A percentile compares a stretch with the other conserved stretches of the same genome.
Evolutionary conservation across 1,139 yeast species (phyloP).

Genomic region (Pichiaceae sp.): DNA sequence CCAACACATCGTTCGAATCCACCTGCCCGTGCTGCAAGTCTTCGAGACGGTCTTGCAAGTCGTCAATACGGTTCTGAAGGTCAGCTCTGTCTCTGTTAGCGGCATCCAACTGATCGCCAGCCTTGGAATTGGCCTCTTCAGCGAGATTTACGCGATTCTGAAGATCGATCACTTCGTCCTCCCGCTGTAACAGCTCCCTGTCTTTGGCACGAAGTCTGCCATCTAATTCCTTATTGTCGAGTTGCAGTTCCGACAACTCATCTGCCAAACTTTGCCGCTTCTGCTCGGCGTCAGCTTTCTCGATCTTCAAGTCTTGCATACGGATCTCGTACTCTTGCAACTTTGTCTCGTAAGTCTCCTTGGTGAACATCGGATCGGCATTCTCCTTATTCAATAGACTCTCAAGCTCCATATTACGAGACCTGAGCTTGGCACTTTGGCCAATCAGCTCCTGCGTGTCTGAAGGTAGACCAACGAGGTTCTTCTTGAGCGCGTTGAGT

Average conservation of each 20-base stretch:
- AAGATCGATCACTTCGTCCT: conserved; percentile 1
- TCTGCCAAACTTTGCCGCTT: conserved; percentile 6
- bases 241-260: conserved; percentile 4
- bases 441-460: conserved; percentile 32
- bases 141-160: conserved; percentile 13
- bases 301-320: conserved; percentile 2
- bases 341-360: conserved; percentile 7
- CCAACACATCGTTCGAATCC: neutral
- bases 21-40: conserved; percentile 4
- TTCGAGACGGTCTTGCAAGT: conserved; percentile 11
- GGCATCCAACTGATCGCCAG: conserved; percentile 6
- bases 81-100: conserved; percentile 7
- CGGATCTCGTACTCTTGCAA: conserved; percentile 10
- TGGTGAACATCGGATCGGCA: conserved; percentile 1
- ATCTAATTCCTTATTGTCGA: conserved; percentile 9
- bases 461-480: conserved; percentile 37
- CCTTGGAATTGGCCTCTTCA: too few species aligned
- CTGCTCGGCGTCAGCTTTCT: conserved; percentile 11
- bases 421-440: conserved; percentile 30
- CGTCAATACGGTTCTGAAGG: neutral
- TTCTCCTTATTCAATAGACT: conserved; percentile 3
- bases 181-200: neutral
- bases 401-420: conserved; percentile 1
- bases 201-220: conserved; percentile 7
- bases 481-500: conserved; percentile 43